Conservation (phyloP, 1,284 basidiomycete genomes). For the Cerioporus squamosus region DNA sequence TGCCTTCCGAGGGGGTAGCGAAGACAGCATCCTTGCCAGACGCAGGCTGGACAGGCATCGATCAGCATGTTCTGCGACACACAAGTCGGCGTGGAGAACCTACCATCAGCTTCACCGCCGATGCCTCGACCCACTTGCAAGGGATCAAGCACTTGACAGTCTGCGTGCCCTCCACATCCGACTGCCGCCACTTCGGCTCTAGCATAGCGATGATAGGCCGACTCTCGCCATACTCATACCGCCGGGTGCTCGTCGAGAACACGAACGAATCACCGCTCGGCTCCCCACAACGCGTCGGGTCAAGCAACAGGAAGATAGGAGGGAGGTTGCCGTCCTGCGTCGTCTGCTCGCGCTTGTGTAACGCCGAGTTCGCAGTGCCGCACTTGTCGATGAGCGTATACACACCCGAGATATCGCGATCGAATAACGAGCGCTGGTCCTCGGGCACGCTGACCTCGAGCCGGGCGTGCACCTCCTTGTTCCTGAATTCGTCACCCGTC, state of each 20-base stretch:
- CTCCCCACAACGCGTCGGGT: slow-evolving; percentile 82
- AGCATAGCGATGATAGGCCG: slow-evolving; percentile 78
- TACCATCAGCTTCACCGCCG: slow-evolving; percentile 57
- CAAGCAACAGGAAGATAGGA: slow-evolving; percentile 82
- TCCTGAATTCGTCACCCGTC: slow-evolving; percentile 63
- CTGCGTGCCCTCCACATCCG: slow-evolving; percentile 49
- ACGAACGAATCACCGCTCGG: slow-evolving; percentile 77
- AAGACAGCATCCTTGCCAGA: slow-evolving; percentile 64
- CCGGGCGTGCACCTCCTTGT: slow-evolving; percentile 70
- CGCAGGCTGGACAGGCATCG: slow-evolving; percentile 47
- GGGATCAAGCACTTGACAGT: slow-evolving; percentile 62
- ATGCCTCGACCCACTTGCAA: slow-evolving; percentile 62
- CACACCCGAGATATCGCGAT: slow-evolving; percentile 80
- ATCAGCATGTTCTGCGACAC: slow-evolving; percentile 15
- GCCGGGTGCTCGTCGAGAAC: slow-evolving; percentile 78
- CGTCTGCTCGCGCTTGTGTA: slow-evolving; percentile 69
- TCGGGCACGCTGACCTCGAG: slow-evolving; percentile 65
- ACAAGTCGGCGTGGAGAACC: slow-evolving; percentile 24
- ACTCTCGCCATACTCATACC: slow-evolving; percentile 81
- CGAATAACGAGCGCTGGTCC: slow-evolving; percentile 58
- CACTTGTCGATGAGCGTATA: slow-evolving; percentile 86
- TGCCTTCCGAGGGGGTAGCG: slow-evolving; percentile 58
- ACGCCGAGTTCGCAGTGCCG: slow-evolving; percentile 86
- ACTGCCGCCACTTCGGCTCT: slow-evolving; percentile 79
- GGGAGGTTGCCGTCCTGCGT: slow-evolving; percentile 53